These are phyloP conservation scores for Mrakia blollopis DNA, from an alignment of 768 basidiomycete genomes.

Conservation along the genomic window DNA sequence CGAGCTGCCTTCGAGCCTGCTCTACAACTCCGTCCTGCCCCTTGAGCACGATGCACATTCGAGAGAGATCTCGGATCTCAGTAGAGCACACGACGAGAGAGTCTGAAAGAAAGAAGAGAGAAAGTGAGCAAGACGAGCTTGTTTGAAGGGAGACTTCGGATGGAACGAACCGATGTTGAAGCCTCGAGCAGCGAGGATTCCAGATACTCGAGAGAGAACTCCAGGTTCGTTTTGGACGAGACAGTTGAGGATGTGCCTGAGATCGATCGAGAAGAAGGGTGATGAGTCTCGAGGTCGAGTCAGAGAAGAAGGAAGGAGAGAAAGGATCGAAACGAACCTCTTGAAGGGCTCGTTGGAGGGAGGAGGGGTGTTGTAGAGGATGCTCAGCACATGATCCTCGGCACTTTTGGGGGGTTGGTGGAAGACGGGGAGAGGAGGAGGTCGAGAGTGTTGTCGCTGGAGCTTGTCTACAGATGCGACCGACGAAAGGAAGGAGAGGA, in stretches of 20 bases:
- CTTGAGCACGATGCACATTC: slow-evolving; percentile 95
- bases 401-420: slow-evolving; percentile 26
- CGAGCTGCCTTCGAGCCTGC: slow-evolving; percentile 90
- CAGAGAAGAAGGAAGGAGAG: background rate
- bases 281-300: background rate
- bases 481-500: background rate
- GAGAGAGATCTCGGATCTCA: slow-evolving; percentile 90
- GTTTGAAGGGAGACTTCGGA: background rate
- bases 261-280: slow-evolving; percentile 6
- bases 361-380: slow-evolving; percentile 34
- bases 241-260: slow-evolving; percentile 90
- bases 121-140: background rate
- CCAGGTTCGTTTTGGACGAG: slow-evolving; percentile 99
- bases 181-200: slow-evolving; percentile 91
- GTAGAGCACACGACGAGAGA: slow-evolving; percentile 97
- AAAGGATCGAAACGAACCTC: background rate
- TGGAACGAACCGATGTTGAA: slow-evolving; percentile 60
- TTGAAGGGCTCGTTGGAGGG: slow-evolving; percentile 31
- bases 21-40: slow-evolving; percentile 98
- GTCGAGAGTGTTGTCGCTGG: slow-evolving; percentile 16
- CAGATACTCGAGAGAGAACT: slow-evolving; percentile 95
- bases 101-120: slow-evolving; percentile 56
- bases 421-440: slow-evolving; percentile 32
- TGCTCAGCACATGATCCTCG: slow-evolving; percentile 32
- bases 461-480: slow-evolving; percentile 27